Conservation (phyloP, 108 stramenopile species). For the Chaetoceros muelleri region DNA sequence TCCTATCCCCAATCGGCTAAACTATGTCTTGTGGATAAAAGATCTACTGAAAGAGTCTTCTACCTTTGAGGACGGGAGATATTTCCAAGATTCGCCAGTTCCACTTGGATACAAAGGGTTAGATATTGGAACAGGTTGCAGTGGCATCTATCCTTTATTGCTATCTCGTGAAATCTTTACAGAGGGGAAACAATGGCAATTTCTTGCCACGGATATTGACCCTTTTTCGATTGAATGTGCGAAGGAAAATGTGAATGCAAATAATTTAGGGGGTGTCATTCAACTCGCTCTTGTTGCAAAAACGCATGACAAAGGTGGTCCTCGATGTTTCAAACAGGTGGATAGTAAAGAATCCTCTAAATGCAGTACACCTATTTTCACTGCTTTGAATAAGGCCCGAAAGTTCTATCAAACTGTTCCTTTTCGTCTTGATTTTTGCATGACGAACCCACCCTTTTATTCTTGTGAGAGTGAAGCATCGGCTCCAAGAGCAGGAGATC, state of each 20-base stretch:
- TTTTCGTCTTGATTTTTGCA: slow-evolving; percentile 59
- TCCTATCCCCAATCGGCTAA: slow-evolving; percentile 87
- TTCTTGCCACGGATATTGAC: slow-evolving; percentile 83
- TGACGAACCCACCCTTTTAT: slow-evolving; percentile 95
- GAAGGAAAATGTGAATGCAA: slow-evolving; percentile 51
- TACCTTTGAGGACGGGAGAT: slow-evolving; percentile 9
- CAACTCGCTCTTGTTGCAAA: slow-evolving; percentile 32
- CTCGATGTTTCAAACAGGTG: neutral
- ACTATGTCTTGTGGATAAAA: slow-evolving; percentile 79
- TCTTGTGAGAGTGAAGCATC: slow-evolving; percentile 39
- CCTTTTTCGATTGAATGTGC: slow-evolving; percentile 59
- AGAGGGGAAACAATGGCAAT: slow-evolving; percentile 29
- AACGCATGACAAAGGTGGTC: slow-evolving; percentile 11
- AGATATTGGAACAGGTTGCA: slow-evolving; percentile 88
- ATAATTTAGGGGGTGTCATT: slow-evolving; percentile 45
- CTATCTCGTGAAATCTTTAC: slow-evolving; percentile 12
- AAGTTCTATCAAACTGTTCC: neutral
- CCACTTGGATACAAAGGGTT: slow-evolving; percentile 28
- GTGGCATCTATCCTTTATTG: slow-evolving; percentile 80
- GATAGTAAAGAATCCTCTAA: neutral
- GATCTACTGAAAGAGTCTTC: slow-evolving; percentile 31
- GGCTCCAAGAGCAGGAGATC: slow-evolving; percentile 44
- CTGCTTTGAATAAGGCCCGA: slow-evolving; percentile 15
- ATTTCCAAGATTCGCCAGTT: slow-evolving; percentile 3
- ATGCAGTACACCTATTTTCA: slow-evolving; percentile 12